Evolutionary conservation across 805 yeast species (phyloP).

Genomic region (Babjeviella inositovora): DNA sequence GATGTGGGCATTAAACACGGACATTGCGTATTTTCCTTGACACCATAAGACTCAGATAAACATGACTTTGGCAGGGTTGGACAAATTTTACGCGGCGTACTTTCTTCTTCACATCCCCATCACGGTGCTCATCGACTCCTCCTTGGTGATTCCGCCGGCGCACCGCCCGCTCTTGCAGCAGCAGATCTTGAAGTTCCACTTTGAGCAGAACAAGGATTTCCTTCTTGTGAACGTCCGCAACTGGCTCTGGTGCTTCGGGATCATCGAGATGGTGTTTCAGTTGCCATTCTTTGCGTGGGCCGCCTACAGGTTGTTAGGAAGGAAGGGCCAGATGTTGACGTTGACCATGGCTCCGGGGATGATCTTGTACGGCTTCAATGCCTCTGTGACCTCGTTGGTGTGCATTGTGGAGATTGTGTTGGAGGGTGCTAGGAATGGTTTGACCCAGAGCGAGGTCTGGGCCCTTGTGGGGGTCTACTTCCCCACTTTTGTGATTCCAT

Average conservation of each 20-base stretch:
- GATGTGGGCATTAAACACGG: neutral
- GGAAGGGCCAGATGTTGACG: constrained; percentile 10
- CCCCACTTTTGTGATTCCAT: constrained; percentile 63
- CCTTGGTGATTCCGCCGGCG: constrained; percentile 44
- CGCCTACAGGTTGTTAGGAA: constrained; percentile 12
- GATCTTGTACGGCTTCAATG: constrained; percentile 67
- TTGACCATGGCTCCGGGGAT: constrained; percentile 14
- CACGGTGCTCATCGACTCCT: constrained; percentile 61
- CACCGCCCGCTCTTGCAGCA: constrained; percentile 32
- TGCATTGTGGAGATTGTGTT: constrained; percentile 40
- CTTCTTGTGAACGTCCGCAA: constrained; percentile 38
- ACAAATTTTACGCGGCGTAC: constrained; percentile 30
- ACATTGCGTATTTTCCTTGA: no score
- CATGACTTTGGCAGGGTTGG: no score
- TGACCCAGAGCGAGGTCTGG: constrained; percentile 15
- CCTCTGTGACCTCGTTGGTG: constrained; percentile 60
- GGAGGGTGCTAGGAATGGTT: constrained; percentile 18
- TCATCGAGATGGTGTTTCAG: constrained; percentile 61
- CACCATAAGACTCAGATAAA: neutral
- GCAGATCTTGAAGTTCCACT: constrained; percentile 38
- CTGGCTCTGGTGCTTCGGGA: constrained; percentile 65
- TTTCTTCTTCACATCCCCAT: constrained; percentile 59
- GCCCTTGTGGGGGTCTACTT: constrained; percentile 37
- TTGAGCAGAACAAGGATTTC: constrained; percentile 54
- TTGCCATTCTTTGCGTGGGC: constrained; percentile 57